These are phyloP conservation scores for Calocera viscosa DNA, from an alignment of 768 basidiomycete species.

Conservation along the genomic window DNA sequence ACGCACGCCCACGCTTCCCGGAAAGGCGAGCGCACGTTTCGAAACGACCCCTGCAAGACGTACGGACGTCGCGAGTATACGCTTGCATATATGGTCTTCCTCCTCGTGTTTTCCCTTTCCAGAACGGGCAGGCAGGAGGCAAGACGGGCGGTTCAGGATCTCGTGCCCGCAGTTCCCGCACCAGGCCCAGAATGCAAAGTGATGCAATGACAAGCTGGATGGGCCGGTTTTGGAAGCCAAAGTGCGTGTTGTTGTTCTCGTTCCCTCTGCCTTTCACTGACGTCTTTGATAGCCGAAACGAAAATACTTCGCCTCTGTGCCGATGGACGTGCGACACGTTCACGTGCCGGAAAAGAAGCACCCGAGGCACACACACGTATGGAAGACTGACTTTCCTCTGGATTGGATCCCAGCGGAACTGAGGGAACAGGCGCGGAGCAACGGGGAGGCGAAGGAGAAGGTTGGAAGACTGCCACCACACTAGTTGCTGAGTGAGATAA, in stretches of 20 bases:
- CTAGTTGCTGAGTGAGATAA: neutral
- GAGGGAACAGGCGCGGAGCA: neutral
- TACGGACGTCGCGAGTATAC: too few relatives aligned
- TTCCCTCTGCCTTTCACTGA: neutral
- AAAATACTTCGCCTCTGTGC: neutral
- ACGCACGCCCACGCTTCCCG: too few relatives aligned
- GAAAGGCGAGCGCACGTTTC: too few relatives aligned
- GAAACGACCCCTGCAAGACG: too few relatives aligned
- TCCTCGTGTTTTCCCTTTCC: too few relatives aligned
- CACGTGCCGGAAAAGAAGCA: neutral
- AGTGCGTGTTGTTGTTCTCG: constrained; percentile 43
- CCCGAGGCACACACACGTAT: neutral
- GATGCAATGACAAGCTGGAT: constrained; percentile 80
- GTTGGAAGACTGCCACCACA: neutral
- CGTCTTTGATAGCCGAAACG: neutral
- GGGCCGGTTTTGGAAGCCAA: constrained; percentile 68
- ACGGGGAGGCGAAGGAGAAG: neutral
- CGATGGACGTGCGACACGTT: neutral
- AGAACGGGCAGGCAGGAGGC: too few relatives aligned
- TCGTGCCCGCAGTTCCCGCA: constrained; percentile 77
- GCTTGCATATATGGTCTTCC: too few relatives aligned
- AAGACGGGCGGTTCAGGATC: constrained; percentile 80
- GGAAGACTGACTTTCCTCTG: neutral
- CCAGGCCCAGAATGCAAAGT: constrained; percentile 81
- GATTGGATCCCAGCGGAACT: neutral